Evolutionary conservation across 306 rosid species (phyloP).

Genomic region (Lotus japonicus): DNA sequence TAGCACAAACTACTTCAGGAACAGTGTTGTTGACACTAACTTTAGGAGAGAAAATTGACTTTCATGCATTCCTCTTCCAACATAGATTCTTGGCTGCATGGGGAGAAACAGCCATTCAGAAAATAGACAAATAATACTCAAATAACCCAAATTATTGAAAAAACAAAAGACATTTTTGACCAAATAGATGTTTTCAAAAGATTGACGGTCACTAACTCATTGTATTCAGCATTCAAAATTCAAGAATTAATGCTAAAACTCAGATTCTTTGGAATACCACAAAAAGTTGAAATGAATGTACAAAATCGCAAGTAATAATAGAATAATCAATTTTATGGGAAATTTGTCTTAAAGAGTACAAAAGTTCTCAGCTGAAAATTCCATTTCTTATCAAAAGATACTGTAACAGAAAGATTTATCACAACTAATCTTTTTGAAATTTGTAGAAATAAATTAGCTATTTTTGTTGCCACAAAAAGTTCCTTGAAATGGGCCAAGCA

Average conservation of each 20-base stretch:
- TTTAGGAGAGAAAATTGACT: constrained; percentile 75
- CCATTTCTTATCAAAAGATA: background rate
- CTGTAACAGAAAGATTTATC: background rate
- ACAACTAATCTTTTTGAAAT: background rate
- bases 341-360: background rate
- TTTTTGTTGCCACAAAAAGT: background rate
- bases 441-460: background rate
- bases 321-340: background rate
- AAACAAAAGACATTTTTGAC: background rate
- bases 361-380: background rate
- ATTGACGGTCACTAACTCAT: constrained; percentile 1
- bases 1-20: constrained; percentile 13
- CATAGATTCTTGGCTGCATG: constrained; percentile 84
- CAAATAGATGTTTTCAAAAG: background rate
- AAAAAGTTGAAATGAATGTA: background rate
- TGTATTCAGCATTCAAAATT: background rate
- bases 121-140: constrained; percentile 6
- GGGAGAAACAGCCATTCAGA: constrained; percentile 21
- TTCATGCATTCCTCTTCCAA: constrained; percentile 99
- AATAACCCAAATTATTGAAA: constrained; percentile 3
- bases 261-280: background rate
- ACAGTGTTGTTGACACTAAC: constrained; percentile 44
- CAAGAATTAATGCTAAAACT: background rate
- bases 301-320: background rate
- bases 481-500: background rate